Conservation (phyloP, 768 basidiomycete genomes). For the Hirschioporus abietinus region DNA sequence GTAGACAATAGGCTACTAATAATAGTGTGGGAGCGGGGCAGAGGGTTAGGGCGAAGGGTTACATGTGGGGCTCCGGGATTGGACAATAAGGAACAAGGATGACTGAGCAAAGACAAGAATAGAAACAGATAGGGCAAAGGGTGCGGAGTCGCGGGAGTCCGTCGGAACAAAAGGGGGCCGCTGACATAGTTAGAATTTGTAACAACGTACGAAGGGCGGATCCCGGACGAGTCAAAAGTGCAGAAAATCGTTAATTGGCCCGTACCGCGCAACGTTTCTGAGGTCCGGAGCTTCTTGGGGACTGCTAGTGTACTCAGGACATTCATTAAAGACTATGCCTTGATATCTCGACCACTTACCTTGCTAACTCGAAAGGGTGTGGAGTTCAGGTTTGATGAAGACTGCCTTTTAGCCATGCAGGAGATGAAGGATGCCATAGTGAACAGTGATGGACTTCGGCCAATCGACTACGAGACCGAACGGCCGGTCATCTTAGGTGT, state of each 20-base stretch:
- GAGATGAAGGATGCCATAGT: constrained; percentile 21
- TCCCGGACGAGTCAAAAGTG: constrained; percentile 7
- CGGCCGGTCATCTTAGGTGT: constrained; percentile 16
- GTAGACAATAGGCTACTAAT: too few relatives aligned
- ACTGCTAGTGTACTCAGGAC: constrained; percentile 21
- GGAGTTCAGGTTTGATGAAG: constrained; percentile 19
- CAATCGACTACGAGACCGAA: constrained; percentile 14
- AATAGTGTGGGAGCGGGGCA: too few relatives aligned
- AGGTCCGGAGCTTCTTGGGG: constrained; percentile 25
- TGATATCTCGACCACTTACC: constrained; percentile 18
- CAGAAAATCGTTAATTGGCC: constrained; percentile 26
- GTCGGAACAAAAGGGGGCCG: too few relatives aligned
- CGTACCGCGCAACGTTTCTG: constrained; percentile 12
- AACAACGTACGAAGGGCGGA: constrained; percentile 14
- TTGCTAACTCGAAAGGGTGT: constrained; percentile 22
- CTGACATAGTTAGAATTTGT: too few relatives aligned
- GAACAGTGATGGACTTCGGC: constrained; percentile 9
- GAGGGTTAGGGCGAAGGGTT: too few relatives aligned
- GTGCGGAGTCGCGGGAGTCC: too few relatives aligned
- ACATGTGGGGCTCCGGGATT: too few relatives aligned
- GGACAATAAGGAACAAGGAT: too few relatives aligned
- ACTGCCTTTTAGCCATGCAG: constrained; percentile 11
- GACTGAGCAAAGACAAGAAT: too few relatives aligned
- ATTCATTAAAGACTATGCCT: constrained; percentile 25
- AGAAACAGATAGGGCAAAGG: too few relatives aligned